These are phyloP conservation scores for Dimocarpus longan DNA, from an alignment of 345 rosid genomes.

Conservation along the genomic window DNA sequence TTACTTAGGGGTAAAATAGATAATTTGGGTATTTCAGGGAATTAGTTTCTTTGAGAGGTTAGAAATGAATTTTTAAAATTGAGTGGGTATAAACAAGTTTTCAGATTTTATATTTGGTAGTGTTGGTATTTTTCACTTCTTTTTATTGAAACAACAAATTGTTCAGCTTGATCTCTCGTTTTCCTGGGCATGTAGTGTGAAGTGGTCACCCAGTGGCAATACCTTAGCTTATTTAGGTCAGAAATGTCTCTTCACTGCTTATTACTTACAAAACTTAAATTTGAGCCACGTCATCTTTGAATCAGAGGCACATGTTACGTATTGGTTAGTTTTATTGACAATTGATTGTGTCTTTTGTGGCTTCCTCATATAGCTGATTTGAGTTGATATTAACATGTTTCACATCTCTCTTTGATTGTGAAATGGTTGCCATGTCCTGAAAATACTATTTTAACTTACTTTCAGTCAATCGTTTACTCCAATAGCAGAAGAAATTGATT, in stretches of 20 bases:
- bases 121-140: no score
- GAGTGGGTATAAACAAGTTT: no score
- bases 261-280: neutral
- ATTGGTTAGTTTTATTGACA: no score
- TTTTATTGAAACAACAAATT: slow-evolving; percentile 72
- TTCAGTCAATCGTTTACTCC: neutral
- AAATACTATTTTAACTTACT: slow-evolving; percentile 5
- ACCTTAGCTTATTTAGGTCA: slow-evolving; percentile 97
- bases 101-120: no score
- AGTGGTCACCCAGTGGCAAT: slow-evolving; percentile 98
- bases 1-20: no score
- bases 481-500: neutral
- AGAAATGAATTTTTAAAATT: no score
- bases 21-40: no score
- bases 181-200: slow-evolving; percentile 99
- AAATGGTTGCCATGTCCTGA: neutral
- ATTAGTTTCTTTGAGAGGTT: no score
- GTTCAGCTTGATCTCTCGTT: slow-evolving; percentile 96
- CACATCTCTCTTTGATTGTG: slow-evolving; percentile 3
- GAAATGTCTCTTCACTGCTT: slow-evolving; percentile 38
- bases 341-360: no score
- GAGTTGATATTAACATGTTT: slow-evolving; percentile 14
- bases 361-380: neutral
- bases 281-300: neutral
- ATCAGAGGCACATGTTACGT: neutral